Evolutionary conservation across 371 early-diverging fungal species (phyloP).

Genomic region (Basidiobolus meristosporus): DNA sequence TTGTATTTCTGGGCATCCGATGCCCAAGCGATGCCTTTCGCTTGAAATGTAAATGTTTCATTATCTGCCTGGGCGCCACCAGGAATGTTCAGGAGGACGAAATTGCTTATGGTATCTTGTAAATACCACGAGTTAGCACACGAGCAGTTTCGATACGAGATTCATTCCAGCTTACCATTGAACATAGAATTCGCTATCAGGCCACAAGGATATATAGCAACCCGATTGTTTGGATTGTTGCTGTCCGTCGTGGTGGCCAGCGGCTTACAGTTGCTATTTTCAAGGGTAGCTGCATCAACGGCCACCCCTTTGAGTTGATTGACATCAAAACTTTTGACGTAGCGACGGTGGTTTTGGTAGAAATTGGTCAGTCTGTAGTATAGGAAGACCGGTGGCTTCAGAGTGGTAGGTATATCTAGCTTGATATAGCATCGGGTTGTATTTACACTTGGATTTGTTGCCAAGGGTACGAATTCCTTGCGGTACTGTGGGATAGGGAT

Average conservation of each 20-base stretch:
- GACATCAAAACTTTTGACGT: constrained; percentile 76
- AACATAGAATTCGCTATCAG: constrained; percentile 95
- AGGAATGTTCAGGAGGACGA: constrained; percentile 5
- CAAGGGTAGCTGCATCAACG: constrained; percentile 6
- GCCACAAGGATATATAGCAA: constrained; percentile 88
- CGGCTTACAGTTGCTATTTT: constrained; percentile 12
- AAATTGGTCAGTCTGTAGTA: constrained; percentile 93
- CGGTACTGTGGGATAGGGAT: neutral
- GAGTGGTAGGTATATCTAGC: constrained; percentile 39
- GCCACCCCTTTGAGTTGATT: constrained; percentile 64
- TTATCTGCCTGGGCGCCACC: constrained; percentile 1
- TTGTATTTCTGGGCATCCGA: constrained; percentile 58
- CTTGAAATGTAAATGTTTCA: constrained; percentile 24
- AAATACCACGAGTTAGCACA: neutral
- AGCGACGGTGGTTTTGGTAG: constrained; percentile 94
- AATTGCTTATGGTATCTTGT: constrained; percentile 10
- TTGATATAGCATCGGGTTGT: constrained; percentile 47
- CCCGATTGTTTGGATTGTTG: constrained; percentile 2
- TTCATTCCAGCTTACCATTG: constrained; percentile 51
- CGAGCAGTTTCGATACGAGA: no score
- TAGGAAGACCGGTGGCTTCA: constrained; percentile 68
- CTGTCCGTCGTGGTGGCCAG: constrained; percentile 11
- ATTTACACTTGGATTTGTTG: constrained; percentile 1
- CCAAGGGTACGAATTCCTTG: neutral
- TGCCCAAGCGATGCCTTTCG: constrained; percentile 75